Evolutionary conservation across 441 rosid species (phyloP).

Genomic region (Pelargonium cotyledonis): DNA sequence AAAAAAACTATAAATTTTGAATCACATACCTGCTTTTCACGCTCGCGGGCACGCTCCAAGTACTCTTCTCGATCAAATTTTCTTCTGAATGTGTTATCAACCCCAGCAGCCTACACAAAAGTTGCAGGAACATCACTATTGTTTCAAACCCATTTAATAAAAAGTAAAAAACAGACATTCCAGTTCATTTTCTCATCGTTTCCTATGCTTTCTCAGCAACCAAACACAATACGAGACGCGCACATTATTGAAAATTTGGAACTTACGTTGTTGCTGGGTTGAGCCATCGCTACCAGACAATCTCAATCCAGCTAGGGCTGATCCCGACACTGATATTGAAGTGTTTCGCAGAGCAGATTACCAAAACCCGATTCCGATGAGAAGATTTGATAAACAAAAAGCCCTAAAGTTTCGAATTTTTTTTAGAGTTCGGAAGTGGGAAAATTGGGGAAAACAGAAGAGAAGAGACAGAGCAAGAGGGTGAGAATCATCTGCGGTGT

Average conservation of each 20-base stretch:
- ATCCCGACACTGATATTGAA: not conserved
- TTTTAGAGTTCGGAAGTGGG: not conserved
- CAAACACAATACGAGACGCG: constrained; percentile 2
- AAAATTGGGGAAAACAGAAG: constrained; percentile 1
- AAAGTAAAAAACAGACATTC: not conserved
- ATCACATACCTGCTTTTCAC: constrained; percentile 60
- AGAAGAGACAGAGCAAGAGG: no score
- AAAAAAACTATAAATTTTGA: not conserved
- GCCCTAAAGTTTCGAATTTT: not conserved
- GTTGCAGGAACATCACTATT: not conserved
- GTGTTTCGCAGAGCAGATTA: not conserved
- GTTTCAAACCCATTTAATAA: not conserved
- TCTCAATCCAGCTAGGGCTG: not conserved
- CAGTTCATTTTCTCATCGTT: not conserved
- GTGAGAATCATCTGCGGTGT: not conserved
- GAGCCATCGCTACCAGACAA: constrained; percentile 9
- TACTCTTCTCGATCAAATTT: constrained; percentile 80
- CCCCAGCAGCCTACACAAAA: constrained; percentile 47
- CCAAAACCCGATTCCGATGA: not conserved
- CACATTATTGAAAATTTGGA: not conserved
- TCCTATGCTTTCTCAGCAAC: not conserved
- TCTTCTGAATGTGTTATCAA: constrained; percentile 83
- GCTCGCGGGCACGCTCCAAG: constrained; percentile 83
- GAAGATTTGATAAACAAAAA: constrained; percentile 2
- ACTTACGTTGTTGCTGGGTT: constrained; percentile 11